These are phyloP conservation scores for Sicyos edulis DNA, from an alignment of 306 rosid species.

Conservation along the genomic window DNA sequence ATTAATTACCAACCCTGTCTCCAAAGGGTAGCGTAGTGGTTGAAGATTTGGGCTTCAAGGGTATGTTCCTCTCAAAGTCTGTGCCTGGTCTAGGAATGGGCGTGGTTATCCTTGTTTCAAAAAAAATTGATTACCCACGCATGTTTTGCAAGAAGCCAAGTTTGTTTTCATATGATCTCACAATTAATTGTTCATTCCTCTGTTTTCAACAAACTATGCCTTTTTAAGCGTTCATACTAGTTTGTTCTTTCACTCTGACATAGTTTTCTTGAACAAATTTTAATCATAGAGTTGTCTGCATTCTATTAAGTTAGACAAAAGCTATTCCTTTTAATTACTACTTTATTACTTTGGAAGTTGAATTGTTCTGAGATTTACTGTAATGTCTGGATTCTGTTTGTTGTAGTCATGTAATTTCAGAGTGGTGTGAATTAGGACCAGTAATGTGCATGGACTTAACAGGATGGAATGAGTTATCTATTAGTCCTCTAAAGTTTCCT, in stretches of 20 bases:
- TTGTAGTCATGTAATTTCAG: not conserved
- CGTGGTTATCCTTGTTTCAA: no score
- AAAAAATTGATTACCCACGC: not conserved
- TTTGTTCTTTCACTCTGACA: not conserved
- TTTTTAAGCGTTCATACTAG: not conserved
- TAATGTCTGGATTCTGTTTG: not conserved
- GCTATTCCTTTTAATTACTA: not conserved
- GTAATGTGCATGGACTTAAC: not conserved
- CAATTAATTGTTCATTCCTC: not conserved
- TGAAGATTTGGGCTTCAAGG: no score
- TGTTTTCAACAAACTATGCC: not conserved
- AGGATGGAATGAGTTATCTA: not conserved
- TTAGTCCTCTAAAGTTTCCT: not conserved
- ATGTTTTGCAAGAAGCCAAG: not conserved
- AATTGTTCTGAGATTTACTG: not conserved
- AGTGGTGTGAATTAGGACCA: not conserved
- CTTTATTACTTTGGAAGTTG: not conserved
- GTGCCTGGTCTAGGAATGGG: no score
- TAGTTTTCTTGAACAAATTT: no score
- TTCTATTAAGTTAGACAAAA: not conserved
- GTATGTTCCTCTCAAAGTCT: no score
- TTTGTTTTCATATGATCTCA: no score
- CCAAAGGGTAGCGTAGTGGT: no score
- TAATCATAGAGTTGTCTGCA: no score
- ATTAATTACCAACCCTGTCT: no score